phyloP scores from a whole-genome alignment of 139 green algal species.

The Closterium sp. region DNA sequence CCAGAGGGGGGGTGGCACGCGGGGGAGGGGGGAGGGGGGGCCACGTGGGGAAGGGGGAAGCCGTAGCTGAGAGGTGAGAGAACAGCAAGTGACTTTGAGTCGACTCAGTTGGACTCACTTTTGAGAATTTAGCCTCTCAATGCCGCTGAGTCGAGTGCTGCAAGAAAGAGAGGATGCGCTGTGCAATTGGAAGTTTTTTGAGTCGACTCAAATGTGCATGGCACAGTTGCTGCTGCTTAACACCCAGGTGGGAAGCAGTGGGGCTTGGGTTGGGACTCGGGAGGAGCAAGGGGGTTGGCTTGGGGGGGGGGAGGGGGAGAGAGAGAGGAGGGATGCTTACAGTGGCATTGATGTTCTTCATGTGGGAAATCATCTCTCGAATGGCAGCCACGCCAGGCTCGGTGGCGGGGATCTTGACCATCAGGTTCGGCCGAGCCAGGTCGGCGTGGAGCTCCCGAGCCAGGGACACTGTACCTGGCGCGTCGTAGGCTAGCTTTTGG shows the following conservation, averaged over 20 bases:
- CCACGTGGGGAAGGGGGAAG: not conserved
- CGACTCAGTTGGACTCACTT: too few species aligned
- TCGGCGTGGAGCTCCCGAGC: conserved; percentile 21
- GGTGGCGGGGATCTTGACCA: conserved; percentile 49
- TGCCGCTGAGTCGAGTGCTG: too few species aligned
- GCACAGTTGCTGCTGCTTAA: too few species aligned
- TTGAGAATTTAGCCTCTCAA: too few species aligned
- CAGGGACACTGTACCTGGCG: conserved; percentile 6
- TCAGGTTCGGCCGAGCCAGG: conserved; percentile 29
- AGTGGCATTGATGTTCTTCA: conserved; percentile 35
- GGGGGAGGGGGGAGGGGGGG: not conserved
- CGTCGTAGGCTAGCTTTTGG: conserved; percentile 37
- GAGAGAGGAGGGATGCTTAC: not conserved
- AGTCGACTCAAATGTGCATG: too few species aligned
- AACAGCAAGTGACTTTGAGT: too few species aligned
- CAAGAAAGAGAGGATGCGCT: too few species aligned
- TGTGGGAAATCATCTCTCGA: conserved; percentile 16
- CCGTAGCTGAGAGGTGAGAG: too few species aligned
- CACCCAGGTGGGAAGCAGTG: too few species aligned
- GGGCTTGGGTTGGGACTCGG: too few species aligned
- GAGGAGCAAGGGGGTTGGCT: too few species aligned
- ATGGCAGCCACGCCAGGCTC: conserved; percentile 28
- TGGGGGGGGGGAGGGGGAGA: not conserved
- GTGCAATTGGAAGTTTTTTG: too few species aligned
- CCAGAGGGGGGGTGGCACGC: not conserved